These are phyloP conservation scores for Gossypium davidsonii DNA, from an alignment of 441 rosid species.

Conservation along the genomic window DNA sequence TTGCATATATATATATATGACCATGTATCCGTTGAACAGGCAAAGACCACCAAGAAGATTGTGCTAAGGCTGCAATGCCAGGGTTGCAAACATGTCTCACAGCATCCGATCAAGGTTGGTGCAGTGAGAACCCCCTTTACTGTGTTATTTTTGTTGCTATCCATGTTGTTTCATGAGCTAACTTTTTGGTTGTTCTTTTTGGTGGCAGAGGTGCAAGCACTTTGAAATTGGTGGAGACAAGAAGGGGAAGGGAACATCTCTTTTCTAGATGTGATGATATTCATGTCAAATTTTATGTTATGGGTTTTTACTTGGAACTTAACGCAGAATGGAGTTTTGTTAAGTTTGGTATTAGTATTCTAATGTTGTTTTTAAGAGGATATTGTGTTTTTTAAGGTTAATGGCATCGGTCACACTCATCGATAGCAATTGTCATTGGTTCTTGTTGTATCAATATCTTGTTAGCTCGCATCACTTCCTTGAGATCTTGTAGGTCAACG, in stretches of 20 bases:
- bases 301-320: not conserved
- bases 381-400: not conserved
- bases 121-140: not conserved
- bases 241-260: slow-evolving; percentile 58
- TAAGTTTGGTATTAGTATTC: not conserved
- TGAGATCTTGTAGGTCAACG: too few relatives aligned
- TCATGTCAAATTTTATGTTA: not conserved
- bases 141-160: too few relatives aligned
- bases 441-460: not conserved
- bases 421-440: not conserved
- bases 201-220: slow-evolving; percentile 48
- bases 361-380: not conserved
- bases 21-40: slow-evolving; percentile 21
- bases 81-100: slow-evolving; percentile 55
- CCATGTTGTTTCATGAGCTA: not conserved
- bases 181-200: too few relatives aligned
- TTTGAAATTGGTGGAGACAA: slow-evolving; percentile 59
- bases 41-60: slow-evolving; percentile 60
- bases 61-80: slow-evolving; percentile 59
- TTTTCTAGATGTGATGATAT: slow-evolving; percentile 27
- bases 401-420: not conserved
- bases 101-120: slow-evolving; percentile 50
- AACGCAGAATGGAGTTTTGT: not conserved
- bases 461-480: too few relatives aligned
- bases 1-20: not conserved